Base-by-base conservation (phyloP, 73 alveolate genomes). In the Breviolum minutum region DNA sequence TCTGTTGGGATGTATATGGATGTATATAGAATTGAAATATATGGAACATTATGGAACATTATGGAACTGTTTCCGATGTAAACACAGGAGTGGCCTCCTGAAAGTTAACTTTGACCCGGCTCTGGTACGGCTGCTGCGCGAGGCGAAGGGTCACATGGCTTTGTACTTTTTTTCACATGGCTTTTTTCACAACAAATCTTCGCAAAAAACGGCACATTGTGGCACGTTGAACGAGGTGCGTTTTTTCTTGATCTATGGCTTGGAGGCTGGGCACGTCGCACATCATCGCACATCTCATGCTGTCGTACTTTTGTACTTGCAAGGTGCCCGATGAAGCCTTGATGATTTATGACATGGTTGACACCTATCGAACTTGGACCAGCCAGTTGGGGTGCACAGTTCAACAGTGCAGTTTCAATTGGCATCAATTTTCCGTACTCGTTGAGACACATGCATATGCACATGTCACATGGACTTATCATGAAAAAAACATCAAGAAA, bases 61-160 rank as follows among this genome's bases (percentile, higher is more conserved):
- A n/a, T n/a, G n/a, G 84, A 40, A 20, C 40, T 13, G 20, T 5
- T 29, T 77, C 48, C 14, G 87, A 6, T 54, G 0, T 7, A 84
- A 40, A 40, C 54, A 40, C 63, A 97, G 99, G 81, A 99, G 99
- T 5, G 99, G 99, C 61, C 99, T 99, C 99, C 89, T 99, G 80
- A 99, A 99, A 99, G 99, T 99, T 98, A 99, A 99, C 99, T 99
- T 99, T 93, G 99, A 99, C 99, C 99, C 99, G 20, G 99, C 99
- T 26, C 99, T 99, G 71, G 99, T 99, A 69, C 99, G 99, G 99
- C 99, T 99, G 89, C 99, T 99, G 84, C 99, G 99, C 98, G 99
- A 99, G 99, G 99, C 99, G 92, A 11, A 19, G 14, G 40, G 60
- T 19, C 19, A 69, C 27, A 69, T 2, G 19, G 79, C 79, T 2